These are phyloP conservation scores for Testicularia cyperi DNA, from an alignment of 1,284 basidiomycete genomes.

Conservation along the genomic window DNA sequence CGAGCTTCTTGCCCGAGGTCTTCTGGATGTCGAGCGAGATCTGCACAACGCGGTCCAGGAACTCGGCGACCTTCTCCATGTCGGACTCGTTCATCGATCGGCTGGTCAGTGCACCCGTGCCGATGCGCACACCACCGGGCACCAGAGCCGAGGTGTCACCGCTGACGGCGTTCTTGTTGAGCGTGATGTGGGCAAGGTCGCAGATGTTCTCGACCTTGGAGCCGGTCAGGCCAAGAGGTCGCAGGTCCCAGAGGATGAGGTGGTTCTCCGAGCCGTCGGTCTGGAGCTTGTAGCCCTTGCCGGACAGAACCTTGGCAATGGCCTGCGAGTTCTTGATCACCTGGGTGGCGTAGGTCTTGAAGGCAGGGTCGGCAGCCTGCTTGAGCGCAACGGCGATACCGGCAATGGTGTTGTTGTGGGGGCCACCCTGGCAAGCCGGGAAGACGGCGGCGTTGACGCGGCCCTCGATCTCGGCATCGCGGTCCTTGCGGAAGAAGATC, in stretches of 20 bases:
- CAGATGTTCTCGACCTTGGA: constrained; percentile 99
- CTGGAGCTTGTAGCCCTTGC: constrained; percentile 76
- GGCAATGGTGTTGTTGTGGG: constrained; percentile 99
- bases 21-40: constrained; percentile 68
- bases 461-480: constrained; percentile 82
- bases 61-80: constrained; percentile 79
- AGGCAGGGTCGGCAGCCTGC: constrained; percentile 86
- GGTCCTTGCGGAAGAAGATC: constrained; percentile 98
- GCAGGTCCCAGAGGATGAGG: constrained; percentile 94
- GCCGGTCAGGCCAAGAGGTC: constrained; percentile 91
- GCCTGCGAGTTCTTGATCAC: constrained; percentile 69
- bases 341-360: constrained; percentile 90
- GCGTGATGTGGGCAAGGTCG: constrained; percentile 82
- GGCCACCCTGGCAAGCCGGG: constrained; percentile 99
- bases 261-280: constrained; percentile 97
- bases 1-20: constrained; percentile 88
- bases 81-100: constrained; percentile 87
- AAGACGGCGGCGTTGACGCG: constrained; percentile 98
- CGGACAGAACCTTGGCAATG: constrained; percentile 53
- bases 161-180: constrained; percentile 87
- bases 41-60: constrained; percentile 63
- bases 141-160: constrained; percentile 91
- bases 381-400: constrained; percentile 92
- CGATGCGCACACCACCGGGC: constrained; percentile 95
- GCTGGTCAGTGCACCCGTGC: constrained; percentile 89